Evolutionary conservation across 352 stramenopile species (phyloP), one percentile per base, ranked within the genome.

Genomic region (Pseudoperonospora humuli): DNA sequence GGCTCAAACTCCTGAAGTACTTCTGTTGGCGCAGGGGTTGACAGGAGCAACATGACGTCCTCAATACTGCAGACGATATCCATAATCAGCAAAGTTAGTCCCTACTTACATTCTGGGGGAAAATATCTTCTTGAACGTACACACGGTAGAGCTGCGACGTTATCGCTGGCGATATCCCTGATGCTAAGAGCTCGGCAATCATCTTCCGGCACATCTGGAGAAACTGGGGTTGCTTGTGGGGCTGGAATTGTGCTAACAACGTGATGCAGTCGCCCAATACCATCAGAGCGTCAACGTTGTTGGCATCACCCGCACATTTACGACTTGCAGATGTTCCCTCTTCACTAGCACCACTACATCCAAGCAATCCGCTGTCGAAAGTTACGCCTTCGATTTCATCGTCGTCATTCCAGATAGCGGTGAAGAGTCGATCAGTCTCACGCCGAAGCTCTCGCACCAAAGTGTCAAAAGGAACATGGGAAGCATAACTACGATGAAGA

Each of bases 401-500:
- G n/a, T n/a, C n/a, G n/a, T n/a, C n/a, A n/a, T n/a, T n/a, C n/a
- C n/a, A n/a, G n/a, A n/a, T n/a, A n/a, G n/a, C 19, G 15, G 39
- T 35, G 4, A 51, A 58, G 5, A 65, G 21, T 17, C 45, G 47
- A 17, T 48, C 51, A 28, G 57, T 52, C 20, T 85, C 72, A 29
- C 50, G 61, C 6, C 44, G 46, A 11, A 88, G 32, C 4, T 72
- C 56, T 40, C 80, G 70, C 25, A 70, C 18, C 0, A 88, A 45
- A 2, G 41, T 39, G n/a, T 74, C 49, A 2, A 65, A 50, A 11
- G 70, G 45, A 7, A 75, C 39, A 10, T 70, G 48, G 2, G 53
- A 31, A 5, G 72, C 52, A 15, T 70, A 64, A 31, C 31, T 45
- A 0, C 46, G 35, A 14, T 65, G 40, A 17, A 86, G 55, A 20